phyloP scores from a whole-genome alignment of 495 filamentous ascomycete genomes.

The Astrothelium macrocarpum region DNA sequence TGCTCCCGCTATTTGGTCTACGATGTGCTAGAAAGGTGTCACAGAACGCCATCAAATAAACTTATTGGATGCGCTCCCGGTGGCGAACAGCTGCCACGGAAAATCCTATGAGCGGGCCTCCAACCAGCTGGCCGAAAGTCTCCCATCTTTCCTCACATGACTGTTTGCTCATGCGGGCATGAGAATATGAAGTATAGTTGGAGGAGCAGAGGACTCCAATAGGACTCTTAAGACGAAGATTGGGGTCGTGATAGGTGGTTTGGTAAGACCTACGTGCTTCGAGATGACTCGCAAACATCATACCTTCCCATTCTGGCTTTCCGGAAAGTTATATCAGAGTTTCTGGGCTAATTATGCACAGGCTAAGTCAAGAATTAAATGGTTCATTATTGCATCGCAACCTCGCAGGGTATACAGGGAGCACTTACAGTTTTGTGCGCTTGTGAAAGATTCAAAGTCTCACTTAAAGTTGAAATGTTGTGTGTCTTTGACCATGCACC shows the following conservation, averaged over 20 bases:
- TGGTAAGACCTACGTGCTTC: background rate
- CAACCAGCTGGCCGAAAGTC: background rate
- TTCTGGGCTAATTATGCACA: constrained; percentile 3
- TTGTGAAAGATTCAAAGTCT: background rate
- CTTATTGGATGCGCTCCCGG: background rate
- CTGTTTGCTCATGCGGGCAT: background rate
- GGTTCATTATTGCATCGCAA: background rate
- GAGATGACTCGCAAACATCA: constrained; percentile 2
- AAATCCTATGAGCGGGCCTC: background rate
- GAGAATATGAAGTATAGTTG: background rate
- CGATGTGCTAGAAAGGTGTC: background rate
- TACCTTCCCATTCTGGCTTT: background rate
- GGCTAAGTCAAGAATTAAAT: background rate
- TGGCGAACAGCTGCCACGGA: background rate
- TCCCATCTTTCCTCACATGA: background rate
- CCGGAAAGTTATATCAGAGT: background rate
- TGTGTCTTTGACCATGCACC: background rate
- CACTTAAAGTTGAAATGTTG: background rate
- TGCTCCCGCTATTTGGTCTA: background rate
- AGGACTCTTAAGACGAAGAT: background rate
- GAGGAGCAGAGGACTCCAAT: constrained; percentile 6
- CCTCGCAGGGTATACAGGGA: background rate
- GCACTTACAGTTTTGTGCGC: background rate
- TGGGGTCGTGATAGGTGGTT: background rate
- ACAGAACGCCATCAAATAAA: background rate